Evolutionary conservation across 2,329 filamentous ascomycete genomes (phyloP), one percentile per base, ranked within the genome.

Genomic region (Colletotrichum chrysophilum): DNA sequence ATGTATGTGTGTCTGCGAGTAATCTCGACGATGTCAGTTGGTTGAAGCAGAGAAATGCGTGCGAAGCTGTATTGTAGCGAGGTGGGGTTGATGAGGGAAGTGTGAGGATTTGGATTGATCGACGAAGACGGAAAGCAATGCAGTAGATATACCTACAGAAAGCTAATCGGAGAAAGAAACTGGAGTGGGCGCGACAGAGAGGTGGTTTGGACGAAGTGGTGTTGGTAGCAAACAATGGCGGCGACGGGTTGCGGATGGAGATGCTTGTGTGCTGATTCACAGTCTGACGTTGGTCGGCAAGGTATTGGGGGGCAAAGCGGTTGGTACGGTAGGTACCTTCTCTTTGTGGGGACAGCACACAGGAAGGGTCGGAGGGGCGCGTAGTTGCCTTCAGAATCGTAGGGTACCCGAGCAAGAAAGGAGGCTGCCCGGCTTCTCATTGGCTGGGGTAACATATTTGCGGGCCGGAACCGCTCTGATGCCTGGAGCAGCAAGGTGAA

Each of bases 401-500:
- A 52, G 24, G 38, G 38, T 43, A 43, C 38, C 38, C 18, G 38
- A 43, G 16, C 18, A 55, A 61, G 43, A 32, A 55, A 61, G 56
- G 62, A 58, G 28, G 30, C 24, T 24, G 21, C 24, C 10, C 32
- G 30, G 70, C 18, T n/a, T 61, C 24, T 43, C 32, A 61, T 74
- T 48, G 72, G 72, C 32, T 55, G 24, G n/a, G 30, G 10, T 2
- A 55, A 7, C n/a, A 62, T 16, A 32, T 48, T 43, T 67, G 14
- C 21, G 62, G 69, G 62, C 12, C 36, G n/a, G 43, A 52, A 52
- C 13, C 21, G 32, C 28, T 66, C 26, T 65, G 67, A 28, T 72
- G 69, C 69, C 73, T 72, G 69, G 73, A 73, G 73, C 71, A 72
- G 36, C 21, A 18, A 34, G 66, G 38, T 32, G 38, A 30, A 60